Evolutionary conservation across 352 stramenopile species (phyloP), one percentile per base, ranked within the genome.

Genomic region (Ophiocytium majus): DNA sequence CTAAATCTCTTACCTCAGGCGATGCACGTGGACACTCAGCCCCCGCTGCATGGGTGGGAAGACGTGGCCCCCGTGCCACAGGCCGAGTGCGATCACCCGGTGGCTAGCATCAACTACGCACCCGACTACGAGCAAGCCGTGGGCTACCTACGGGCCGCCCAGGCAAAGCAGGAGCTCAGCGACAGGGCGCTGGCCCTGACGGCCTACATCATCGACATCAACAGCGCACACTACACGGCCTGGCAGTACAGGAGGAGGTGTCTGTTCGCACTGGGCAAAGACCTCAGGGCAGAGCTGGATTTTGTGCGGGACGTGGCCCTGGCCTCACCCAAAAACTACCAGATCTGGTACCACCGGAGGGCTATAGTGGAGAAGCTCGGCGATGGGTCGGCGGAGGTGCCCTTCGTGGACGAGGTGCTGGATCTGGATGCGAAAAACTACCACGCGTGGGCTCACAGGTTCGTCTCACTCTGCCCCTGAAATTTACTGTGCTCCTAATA

Each of bases 321-420:
- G 34, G 89, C 92, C 33, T 95, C 98, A 91, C 96, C 97, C 0
- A 99, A 99, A 91, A 99, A 99, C 91, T 99, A 99, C 92, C 97
- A 99, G 90, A 96, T 99, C 88, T 99, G 97, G 97, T 86, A 99
- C 91, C 96, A 99, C 90, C 95, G 97, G 31, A 92, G 96, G 66
- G 95, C 96, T 83, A 92, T 99, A 36, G 94, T 97, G 83, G 91
- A 94, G 75, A 90, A 93, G 82, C 78, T 96, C 83, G 83, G 92
- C 14, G 90, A 98, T 89, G 91, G 91, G 35, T 91, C 92, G 81
- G 82, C 91, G 17, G 97, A 99, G 91, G 93, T 99, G 81, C 87
- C 84, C 9, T 98, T 99, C 86, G 94, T 95, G 50, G 92, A 92
- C 71, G 90, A 92, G 75, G 94, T 98, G n/a, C 93, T 99, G 43